A percentile compares a stretch with the other conserved stretches of the same genome.
Evolutionary conservation across 306 rosid genomes (phyloP).

Genomic region (Pterocarpus macrocarpus): DNA sequence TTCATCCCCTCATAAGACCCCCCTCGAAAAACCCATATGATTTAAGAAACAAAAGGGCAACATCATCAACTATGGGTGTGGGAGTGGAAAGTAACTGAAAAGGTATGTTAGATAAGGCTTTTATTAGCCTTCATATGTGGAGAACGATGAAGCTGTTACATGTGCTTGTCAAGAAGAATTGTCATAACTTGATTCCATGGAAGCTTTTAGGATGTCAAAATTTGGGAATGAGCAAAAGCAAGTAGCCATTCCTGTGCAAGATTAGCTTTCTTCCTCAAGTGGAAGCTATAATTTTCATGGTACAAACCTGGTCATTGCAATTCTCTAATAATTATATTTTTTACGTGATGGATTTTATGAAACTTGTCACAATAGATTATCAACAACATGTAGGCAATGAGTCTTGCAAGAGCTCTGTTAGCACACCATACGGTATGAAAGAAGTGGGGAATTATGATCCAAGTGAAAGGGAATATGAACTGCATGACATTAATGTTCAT

Average conservation of each 20-base stretch:
- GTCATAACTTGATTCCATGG: slow-evolving; percentile 63
- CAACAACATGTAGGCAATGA: slow-evolving; percentile 59
- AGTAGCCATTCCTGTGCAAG: slow-evolving; percentile 73
- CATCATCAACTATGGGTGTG: no score
- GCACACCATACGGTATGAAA: slow-evolving; percentile 48
- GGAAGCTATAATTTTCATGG: slow-evolving; percentile 59
- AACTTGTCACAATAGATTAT: slow-evolving; percentile 43
- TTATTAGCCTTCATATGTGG: slow-evolving; percentile 61
- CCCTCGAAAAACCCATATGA: no score
- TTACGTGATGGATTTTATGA: neutral
- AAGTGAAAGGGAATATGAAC: slow-evolving; percentile 48
- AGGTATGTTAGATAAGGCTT: slow-evolving; percentile 74
- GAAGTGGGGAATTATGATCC: slow-evolving; percentile 48
- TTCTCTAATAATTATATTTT: slow-evolving; percentile 43
- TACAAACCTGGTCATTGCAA: slow-evolving; percentile 5
- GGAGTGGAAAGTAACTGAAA: no score
- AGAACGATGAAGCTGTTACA: slow-evolving; percentile 89
- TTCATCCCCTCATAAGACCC: no score
- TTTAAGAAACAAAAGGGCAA: no score
- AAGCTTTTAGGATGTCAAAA: slow-evolving; percentile 56
- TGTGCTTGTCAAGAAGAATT: slow-evolving; percentile 88
- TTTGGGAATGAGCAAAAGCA: slow-evolving; percentile 58
- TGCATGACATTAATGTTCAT: slow-evolving; percentile 50
- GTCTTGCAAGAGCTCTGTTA: slow-evolving; percentile 48
- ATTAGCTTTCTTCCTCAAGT: slow-evolving; percentile 70